Base-by-base conservation (phyloP, 1,284 basidiomycete genomes). In the Athelia psychrophila region DNA sequence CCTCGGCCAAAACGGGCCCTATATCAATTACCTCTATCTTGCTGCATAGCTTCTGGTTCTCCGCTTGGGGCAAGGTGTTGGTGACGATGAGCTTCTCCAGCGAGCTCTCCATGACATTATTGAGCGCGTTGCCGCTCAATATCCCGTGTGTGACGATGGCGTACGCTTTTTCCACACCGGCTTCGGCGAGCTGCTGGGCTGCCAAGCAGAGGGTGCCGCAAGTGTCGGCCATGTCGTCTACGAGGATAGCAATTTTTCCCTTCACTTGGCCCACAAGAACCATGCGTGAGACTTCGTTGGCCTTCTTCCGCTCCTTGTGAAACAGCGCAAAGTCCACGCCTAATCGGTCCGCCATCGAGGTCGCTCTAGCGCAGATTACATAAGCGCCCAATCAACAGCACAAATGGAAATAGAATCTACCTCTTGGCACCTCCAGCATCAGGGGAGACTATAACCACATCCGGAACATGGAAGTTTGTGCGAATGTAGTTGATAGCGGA, bases 201-300 rank as follows among this genome's bases (percentile, higher is more conserved):
- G 97, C 97, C 36, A 98, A 80, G 60, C 93, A 95, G 51, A 99
- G 81, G 53, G 97, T 99, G 42, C 97, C 97, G 67, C 97, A 99
- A 40, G 97, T 99, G 72, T 99, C 97, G 49, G 97, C 95, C 97
- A 99, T 99, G 76, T 99, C 97, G 79, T 99, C 97, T 49, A 99
- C 95, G n/a, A 99, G 80, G 57, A 99, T 93, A 52, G 96, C 97
- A 42, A 89, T 81, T 76, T 99, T 99, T 70, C 88, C 94, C 63
- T 85, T 85, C 58, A 96, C 95, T 62, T 91, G 86, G 4, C 97
- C 97, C 54, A 99, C 97, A 49, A 99, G 86, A 46, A 99, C 87
- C 97, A 99, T 99, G 54, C 97, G 88, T 49, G 95, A 98, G 19
- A 99, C 96, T 64, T 98, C 94, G 74, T 98, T 99, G 36, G 96